Percentiles rank a stretch among this genome's conserved stretches.
Evolutionary conservation across 495 filamentous ascomycete species (phyloP).

Genomic region (Beverwykella pulmonaria): DNA sequence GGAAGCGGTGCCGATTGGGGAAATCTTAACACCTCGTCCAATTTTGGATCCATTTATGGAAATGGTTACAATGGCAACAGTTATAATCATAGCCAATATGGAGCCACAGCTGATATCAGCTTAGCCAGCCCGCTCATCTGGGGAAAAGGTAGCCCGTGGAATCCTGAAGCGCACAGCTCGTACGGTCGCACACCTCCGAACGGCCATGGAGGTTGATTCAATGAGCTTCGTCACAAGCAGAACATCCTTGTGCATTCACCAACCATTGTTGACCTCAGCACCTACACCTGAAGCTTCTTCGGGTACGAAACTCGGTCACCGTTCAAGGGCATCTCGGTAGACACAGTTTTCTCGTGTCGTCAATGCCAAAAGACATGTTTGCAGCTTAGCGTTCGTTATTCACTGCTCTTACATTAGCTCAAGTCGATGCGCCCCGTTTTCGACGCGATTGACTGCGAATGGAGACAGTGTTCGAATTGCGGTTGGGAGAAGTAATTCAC

Average conservation of each 20-base stretch:
- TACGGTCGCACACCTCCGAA: slow-evolving; percentile 33
- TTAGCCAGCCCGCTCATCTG: slow-evolving; percentile 27
- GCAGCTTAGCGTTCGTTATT: slow-evolving; percentile 1
- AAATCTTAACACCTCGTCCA: slow-evolving; percentile 14
- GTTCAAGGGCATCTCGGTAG: background rate
- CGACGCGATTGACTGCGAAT: background rate
- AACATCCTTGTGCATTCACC: background rate
- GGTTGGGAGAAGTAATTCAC: background rate
- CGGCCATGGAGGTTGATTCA: slow-evolving; percentile 37
- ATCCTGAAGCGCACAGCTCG: slow-evolving; percentile 10
- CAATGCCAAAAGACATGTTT: background rate
- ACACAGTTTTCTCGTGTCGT: background rate
- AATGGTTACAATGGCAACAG: slow-evolving; percentile 19
- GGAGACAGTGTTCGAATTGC: background rate
- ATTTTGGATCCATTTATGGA: slow-evolving; percentile 23
- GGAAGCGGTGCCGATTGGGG: slow-evolving; percentile 31
- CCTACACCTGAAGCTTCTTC: too few relatives aligned
- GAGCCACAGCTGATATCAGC: slow-evolving; percentile 1
- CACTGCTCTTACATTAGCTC: background rate
- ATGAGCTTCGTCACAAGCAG: background rate
- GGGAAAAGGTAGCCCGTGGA: slow-evolving; percentile 16
- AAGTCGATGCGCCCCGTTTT: background rate
- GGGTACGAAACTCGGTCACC: background rate
- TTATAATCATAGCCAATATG: slow-evolving; percentile 7
- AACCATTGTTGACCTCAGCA: background rate